A percentile compares a stretch with the other conserved stretches of the same genome.
Evolutionary conservation across 2,329 filamentous ascomycete species (phyloP).

Genomic region (Zymoseptoria tritici): DNA sequence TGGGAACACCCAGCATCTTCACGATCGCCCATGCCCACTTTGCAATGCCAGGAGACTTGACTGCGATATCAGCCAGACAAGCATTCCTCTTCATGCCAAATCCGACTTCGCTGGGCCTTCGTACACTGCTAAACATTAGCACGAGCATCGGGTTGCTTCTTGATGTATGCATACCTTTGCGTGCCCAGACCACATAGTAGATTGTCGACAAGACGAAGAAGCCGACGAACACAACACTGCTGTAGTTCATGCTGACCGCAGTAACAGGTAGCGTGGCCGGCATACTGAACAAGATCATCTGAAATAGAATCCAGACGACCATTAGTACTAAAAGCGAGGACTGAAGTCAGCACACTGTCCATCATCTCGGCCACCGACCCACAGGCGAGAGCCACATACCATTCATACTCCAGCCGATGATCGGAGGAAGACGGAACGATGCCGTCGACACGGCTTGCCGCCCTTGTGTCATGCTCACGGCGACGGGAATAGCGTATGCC

Average conservation of each 20-base stretch:
- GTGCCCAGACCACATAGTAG: constrained; percentile 8
- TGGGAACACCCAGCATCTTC: not conserved
- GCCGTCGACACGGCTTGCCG: constrained; percentile 20
- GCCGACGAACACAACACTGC: constrained; percentile 48
- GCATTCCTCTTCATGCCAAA: not conserved
- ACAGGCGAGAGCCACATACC: not conserved
- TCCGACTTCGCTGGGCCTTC: constrained; percentile 1
- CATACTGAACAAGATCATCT: constrained; percentile 42
- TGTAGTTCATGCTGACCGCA: constrained; percentile 50
- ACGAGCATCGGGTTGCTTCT: not conserved
- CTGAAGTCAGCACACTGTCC: not conserved
- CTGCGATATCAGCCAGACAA: not conserved
- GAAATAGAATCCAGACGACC: constrained; percentile 23
- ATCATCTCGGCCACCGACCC: not conserved
- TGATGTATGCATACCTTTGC: constrained; percentile 1
- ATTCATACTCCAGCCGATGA: constrained; percentile 24
- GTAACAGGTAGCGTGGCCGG: constrained; percentile 49
- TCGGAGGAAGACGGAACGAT: constrained; percentile 23
- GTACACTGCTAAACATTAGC: constrained; percentile 2
- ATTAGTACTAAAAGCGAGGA: constrained; percentile 9
- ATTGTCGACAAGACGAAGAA: constrained; percentile 34
- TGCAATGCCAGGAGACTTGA: not conserved
- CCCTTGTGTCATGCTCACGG: constrained; percentile 29
- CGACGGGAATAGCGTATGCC: constrained; percentile 50
- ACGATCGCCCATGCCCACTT: not conserved